Conservation (phyloP, 2,329 filamentous ascomycete genomes). For the Arthrinium phaeospermum region DNA sequence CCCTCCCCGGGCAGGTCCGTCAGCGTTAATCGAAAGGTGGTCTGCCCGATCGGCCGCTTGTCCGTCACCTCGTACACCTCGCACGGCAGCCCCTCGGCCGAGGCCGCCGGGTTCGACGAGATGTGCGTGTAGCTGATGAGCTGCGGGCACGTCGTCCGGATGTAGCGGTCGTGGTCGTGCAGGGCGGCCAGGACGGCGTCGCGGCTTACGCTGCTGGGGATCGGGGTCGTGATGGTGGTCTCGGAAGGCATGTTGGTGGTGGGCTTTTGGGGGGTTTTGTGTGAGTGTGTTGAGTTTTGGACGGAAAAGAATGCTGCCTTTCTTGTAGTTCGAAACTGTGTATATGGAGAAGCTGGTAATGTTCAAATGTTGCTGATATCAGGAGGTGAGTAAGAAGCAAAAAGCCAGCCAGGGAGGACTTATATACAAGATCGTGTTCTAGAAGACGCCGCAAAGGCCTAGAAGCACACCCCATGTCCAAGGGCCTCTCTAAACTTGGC, state of each 20-base stretch:
- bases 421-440: background rate
- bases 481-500: background rate
- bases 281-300: background rate
- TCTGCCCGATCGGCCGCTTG: constrained; percentile 48
- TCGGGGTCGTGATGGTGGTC: constrained; percentile 48
- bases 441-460: background rate
- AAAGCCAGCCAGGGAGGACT: background rate
- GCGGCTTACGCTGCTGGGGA: constrained; percentile 33
- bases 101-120: constrained; percentile 8
- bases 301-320: background rate
- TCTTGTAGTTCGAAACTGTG: background rate
- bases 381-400: background rate
- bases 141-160: constrained; percentile 34
- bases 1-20: constrained; percentile 31
- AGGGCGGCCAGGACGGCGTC: constrained; percentile 33
- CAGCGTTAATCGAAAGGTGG: constrained; percentile 34
- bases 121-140: constrained; percentile 30
- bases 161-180: constrained; percentile 55
- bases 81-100: constrained; percentile 15
- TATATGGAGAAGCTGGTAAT: background rate
- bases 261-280: background rate
- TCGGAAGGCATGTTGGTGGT: constrained; percentile 30
- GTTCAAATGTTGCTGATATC: background rate
- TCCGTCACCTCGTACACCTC: constrained; percentile 36
- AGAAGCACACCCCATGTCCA: background rate